Evolutionary conservation across 345 rosid species (phyloP), one percentile per base, ranked within the genome.

Genomic region (Abelmoschus esculentus): DNA sequence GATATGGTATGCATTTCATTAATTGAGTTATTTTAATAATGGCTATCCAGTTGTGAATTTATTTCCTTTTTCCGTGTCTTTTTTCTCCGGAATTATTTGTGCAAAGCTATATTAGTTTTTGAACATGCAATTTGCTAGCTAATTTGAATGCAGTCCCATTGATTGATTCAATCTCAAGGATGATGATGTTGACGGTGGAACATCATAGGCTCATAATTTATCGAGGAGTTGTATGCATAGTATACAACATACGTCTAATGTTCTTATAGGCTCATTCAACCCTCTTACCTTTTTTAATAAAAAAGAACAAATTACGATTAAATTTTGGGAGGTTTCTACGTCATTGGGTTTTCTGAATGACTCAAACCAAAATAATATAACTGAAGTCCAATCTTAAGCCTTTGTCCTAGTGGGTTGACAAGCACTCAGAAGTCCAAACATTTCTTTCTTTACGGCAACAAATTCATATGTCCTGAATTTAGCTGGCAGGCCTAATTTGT

Each of bases 1-100:
- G 91, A 91, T 93, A 93, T 75, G 93, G 98, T 91, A 18, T n/a
- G 14, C 36, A 18, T 62, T 40, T 62, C 12, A 38, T 62, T 62
- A 10, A 5, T 62, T 7, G 66, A 10, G 67, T 62, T 17, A 9
- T 38, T 62, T 62, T 38, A 10, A 17, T 62, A 42, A 17, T 59
- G 9, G 34, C 70, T 6, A 40, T 22, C 32, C 29, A 74, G 44
- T 14, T 50, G 19, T 5, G 26, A 50, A 6, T 70, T 40, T 47
- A 12, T 38, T 59, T 34, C 40, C 59, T 66, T 13, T 34, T 49
- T 34, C 19, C 19, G 58, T 49, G n/a, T 26, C 11, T 63, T 61
- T 17, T 10, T 17, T 5, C 5, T 6, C 5, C 7, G 5, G 0
- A 7, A 12, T 26, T 17, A 19, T 11, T 42, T 1, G 53, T 64